Evolutionary conservation across 1,139 yeast genomes (phyloP).

Genomic region (Hansenula lynferdii): DNA sequence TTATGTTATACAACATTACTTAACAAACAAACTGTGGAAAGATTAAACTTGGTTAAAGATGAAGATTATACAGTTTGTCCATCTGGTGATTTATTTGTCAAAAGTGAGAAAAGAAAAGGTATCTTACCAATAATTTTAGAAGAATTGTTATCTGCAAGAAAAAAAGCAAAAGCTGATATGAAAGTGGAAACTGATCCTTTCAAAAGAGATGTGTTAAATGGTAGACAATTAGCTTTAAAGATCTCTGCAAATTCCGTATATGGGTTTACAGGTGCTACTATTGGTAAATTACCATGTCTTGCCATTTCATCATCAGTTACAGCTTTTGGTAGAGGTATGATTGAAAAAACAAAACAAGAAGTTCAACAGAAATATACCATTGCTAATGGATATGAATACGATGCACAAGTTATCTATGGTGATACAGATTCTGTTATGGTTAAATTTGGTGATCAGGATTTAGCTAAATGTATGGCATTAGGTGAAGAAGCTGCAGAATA

Average conservation of each 20-base stretch:
- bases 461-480: conserved; percentile 79
- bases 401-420: conserved; percentile 93
- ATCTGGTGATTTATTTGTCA: conserved; percentile 88
- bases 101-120: conserved; percentile 65
- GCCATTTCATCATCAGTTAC: conserved; percentile 96
- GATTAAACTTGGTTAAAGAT: conserved; percentile 56
- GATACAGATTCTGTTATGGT: conserved; percentile 99
- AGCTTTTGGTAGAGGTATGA: conserved; percentile 96
- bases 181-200: conserved; percentile 94
- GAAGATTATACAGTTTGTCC: conserved; percentile 87
- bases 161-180: conserved; percentile 84
- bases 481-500: conserved; percentile 93
- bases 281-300: conserved; percentile 93
- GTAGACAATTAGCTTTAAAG: conserved; percentile 94
- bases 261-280: conserved; percentile 98
- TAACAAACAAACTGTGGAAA: conserved; percentile 62
- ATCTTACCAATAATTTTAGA: conserved; percentile 87
- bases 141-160: conserved; percentile 88
- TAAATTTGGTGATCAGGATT: conserved; percentile 80
- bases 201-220: conserved; percentile 88
- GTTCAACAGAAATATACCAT: conserved; percentile 81
- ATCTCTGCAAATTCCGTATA: conserved; percentile 98
- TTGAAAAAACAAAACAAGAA: conserved; percentile 81
- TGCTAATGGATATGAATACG: conserved; percentile 75
- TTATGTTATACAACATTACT: conserved; percentile 90